Percentiles rank a stretch among this genome's conserved stretches.
phyloP scores from a whole-genome alignment of 202 grass and related monocot genomes.

The Setaria viridis region DNA sequence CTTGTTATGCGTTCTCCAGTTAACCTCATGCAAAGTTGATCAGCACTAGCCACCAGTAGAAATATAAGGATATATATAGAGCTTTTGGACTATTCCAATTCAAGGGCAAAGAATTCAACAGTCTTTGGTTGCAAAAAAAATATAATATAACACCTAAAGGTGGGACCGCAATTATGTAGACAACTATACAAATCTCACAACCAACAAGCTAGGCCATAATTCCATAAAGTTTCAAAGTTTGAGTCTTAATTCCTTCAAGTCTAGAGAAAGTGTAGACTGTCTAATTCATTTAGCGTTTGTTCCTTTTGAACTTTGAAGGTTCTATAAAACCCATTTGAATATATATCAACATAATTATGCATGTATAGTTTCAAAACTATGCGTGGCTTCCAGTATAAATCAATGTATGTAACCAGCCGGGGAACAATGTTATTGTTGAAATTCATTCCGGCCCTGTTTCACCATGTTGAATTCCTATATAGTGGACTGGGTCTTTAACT shows the following conservation, averaged over 20 bases:
- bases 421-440: not conserved
- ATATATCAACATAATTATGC: not conserved
- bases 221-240: constrained; percentile 42
- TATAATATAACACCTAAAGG: not conserved
- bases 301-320: not conserved
- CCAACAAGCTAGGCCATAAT: constrained; percentile 6
- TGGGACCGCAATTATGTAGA: not conserved
- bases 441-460: not conserved
- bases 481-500: not conserved
- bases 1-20: not conserved
- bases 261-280: not conserved
- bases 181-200: constrained; percentile 5
- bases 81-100: constrained; percentile 30
- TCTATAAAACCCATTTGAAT: not conserved
- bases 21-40: not conserved
- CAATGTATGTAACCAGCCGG: not conserved
- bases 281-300: not conserved
- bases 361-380: not conserved
- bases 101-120: constrained; percentile 30
- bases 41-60: not conserved
- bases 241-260: not conserved
- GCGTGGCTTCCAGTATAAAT: constrained; percentile 6
- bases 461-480: not conserved
- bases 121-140: constrained; percentile 6
- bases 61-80: not conserved